Evolutionary conservation across 75 land plant genomes (phyloP), one percentile per base, ranked within the genome.

Genomic region (Chamaecyparis obtusa): DNA sequence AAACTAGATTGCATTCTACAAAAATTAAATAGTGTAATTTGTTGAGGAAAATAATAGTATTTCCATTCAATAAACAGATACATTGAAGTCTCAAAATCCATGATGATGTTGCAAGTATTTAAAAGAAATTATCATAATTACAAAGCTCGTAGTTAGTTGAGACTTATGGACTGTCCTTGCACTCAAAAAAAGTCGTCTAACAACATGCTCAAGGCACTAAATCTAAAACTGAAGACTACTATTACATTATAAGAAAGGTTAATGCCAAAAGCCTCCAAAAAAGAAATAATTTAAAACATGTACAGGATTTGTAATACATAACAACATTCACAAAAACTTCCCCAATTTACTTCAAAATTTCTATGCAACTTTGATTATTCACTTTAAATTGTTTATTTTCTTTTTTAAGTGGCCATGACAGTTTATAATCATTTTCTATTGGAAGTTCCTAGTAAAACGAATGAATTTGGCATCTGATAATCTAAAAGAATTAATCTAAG

Each of bases 1-100:
- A 81, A 46, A 46, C 80, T 85, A 75, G 5, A 39, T 85, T n/a
- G 86, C 74, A 60, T 5, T 39, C 43, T 35, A 54, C 83, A 85
- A 21, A 67, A 8, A 27, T 30, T 60, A 49, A 36, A 19, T 54
- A 84, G 9, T 55, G 27, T 17, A 35, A 84, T 17, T 67, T 32
- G 9, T 49, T 19, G 14, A 78, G 27, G 79, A 35, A 78, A 78
- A 78, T 37, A 78, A 78, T 44, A 81, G 30, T 21, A 2, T 43
- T 81, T 80, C 83, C 83, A 74, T 46, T 81, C 2, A 46, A 44
- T 27, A 10, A 3, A n/a, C 83, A 81, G 81, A 37, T 37, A 78
- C 9, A 41, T 9, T 39, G 44, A 41, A 41, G 44, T 78, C 36
- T 78, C 44, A 78, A 41, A 37, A 78, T 41, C 81, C 46, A 64